Conservation (phyloP, 2,329 filamentous ascomycete genomes). For the Botrytis cinerea region DNA sequence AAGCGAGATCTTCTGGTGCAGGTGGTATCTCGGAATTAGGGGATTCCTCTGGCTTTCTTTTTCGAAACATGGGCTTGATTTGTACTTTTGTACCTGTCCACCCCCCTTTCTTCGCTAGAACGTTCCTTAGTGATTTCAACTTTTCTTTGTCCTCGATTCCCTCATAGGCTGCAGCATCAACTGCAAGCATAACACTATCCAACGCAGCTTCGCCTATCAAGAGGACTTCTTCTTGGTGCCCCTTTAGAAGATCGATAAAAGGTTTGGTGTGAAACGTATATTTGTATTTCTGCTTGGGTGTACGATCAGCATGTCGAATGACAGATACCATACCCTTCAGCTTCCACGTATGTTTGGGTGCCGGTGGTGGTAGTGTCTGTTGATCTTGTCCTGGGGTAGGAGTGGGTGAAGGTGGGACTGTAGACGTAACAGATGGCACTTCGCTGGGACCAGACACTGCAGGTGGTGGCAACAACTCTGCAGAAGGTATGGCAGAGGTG, state of each 20-base stretch:
- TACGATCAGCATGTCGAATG: slow-evolving; percentile 93
- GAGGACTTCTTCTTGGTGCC: slow-evolving; percentile 93
- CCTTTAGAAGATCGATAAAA: slow-evolving; percentile 91
- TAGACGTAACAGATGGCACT: slow-evolving; percentile 30
- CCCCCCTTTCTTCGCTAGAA: slow-evolving; percentile 85
- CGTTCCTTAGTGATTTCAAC: slow-evolving; percentile 81
- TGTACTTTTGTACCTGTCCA: slow-evolving; percentile 98
- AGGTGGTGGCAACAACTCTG: slow-evolving; percentile 37
- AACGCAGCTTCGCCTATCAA: slow-evolving; percentile 89
- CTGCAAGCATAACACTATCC: slow-evolving; percentile 84
- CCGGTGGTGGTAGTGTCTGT: slow-evolving; percentile 51
- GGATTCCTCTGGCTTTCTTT: slow-evolving; percentile 68
- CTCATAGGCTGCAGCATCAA: slow-evolving; percentile 75
- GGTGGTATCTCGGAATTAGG: neutral
- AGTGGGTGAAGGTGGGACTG: slow-evolving; percentile 32
- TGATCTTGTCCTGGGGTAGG: slow-evolving; percentile 24
- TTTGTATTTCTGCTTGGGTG: slow-evolving; percentile 99
- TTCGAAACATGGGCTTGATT: slow-evolving; percentile 98
- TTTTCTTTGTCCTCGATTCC: slow-evolving; percentile 84
- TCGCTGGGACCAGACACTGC: slow-evolving; percentile 28
- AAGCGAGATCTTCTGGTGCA: slow-evolving; percentile 6
- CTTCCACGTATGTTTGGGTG: slow-evolving; percentile 93
- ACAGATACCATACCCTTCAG: slow-evolving; percentile 97
- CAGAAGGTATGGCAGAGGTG: slow-evolving; percentile 33
- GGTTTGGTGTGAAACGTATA: slow-evolving; percentile 98